Evolutionary conservation across 2,329 filamentous ascomycete genomes (phyloP), one percentile per base, ranked within the genome.

Genomic region (Akanthomyces muscarius): DNA sequence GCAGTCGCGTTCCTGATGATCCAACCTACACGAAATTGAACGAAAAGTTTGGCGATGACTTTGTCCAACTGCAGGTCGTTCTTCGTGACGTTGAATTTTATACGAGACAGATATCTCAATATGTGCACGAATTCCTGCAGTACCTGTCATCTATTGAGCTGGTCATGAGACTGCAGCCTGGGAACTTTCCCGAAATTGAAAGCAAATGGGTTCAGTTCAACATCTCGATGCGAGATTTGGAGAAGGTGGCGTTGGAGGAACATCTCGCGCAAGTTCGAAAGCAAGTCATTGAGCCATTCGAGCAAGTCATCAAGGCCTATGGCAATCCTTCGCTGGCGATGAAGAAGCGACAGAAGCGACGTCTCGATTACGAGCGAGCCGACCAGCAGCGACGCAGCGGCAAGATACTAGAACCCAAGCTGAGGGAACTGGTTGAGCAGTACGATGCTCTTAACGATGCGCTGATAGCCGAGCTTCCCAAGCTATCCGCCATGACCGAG

Each of bases 121-220:
- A 91, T 66, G 89, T 97, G 56, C 86, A 89, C 64, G 88, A 91
- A 67, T 92, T 96, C 69, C 84, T 92, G 55, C 88, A 91, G 65
- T 90, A 94, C 67, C 84, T 94, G 36, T 86, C 87, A 2, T 91
- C 90, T 1, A 90, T 97, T 73, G 92, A 97, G 74, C 84, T 90
- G 1, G 89, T 93, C 67, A 90, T 96, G 76, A 87, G 86, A 45
- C 76, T 87, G 41, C 84, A 87, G 68, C 88, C 88, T 14, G 90
- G 89, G 56, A 86, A 84, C 64, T 87, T 92, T 73, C 88, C 91
- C 0, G 93, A 98, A 73, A 80, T 96, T 47, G 93, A 97, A 76
- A 93, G 90, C 80, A 96, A 96, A 73, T 98, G 94, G 91, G 90
- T 92, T 56, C 90, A 89, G 65, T 95, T 97, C 76, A 94, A 92